Percentiles rank a stretch among this genome's conserved stretches.
phyloP scores from a whole-genome alignment of 306 rosid species.

The Astragalus glycyphyllos region DNA sequence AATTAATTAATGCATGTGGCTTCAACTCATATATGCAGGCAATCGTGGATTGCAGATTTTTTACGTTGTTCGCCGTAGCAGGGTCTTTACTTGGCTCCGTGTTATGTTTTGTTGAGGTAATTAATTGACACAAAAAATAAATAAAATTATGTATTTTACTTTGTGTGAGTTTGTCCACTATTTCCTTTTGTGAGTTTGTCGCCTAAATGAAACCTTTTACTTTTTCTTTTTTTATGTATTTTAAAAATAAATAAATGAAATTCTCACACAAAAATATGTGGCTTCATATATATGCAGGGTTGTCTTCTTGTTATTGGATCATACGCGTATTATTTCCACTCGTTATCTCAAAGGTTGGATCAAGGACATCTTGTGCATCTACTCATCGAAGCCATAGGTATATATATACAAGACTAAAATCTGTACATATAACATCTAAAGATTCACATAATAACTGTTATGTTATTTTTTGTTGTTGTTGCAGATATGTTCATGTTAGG shows the following conservation, averaged over 20 bases:
- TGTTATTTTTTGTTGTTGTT: not conserved
- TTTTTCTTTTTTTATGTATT: not conserved
- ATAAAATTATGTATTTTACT: too few species aligned
- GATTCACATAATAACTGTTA: not conserved
- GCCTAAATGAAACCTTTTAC: not conserved
- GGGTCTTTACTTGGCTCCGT: slow-evolving; percentile 57
- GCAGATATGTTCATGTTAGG: slow-evolving; percentile 58
- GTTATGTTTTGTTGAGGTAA: slow-evolving; percentile 55
- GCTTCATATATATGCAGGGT: slow-evolving; percentile 41
- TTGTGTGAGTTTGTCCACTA: not conserved
- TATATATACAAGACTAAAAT: not conserved
- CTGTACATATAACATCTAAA: not conserved
- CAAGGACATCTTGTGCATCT: slow-evolving; percentile 48
- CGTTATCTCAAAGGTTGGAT: slow-evolving; percentile 40
- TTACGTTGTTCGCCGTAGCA: slow-evolving; percentile 49
- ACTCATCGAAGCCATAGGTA: slow-evolving; percentile 58
- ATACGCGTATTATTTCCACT: slow-evolving; percentile 44
- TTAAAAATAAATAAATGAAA: not conserved
- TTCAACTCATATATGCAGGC: slow-evolving; percentile 48
- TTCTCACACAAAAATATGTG: not conserved
- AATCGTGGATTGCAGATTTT: slow-evolving; percentile 54
- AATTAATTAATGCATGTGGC: not conserved
- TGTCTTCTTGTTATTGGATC: slow-evolving; percentile 47
- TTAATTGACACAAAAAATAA: too few species aligned
- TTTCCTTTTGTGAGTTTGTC: too few species aligned